A percentile compares a stretch with the other conserved stretches of the same genome.
phyloP scores from a whole-genome alignment of 2,329 filamentous ascomycete species.

The Diaporthe caulivora region DNA sequence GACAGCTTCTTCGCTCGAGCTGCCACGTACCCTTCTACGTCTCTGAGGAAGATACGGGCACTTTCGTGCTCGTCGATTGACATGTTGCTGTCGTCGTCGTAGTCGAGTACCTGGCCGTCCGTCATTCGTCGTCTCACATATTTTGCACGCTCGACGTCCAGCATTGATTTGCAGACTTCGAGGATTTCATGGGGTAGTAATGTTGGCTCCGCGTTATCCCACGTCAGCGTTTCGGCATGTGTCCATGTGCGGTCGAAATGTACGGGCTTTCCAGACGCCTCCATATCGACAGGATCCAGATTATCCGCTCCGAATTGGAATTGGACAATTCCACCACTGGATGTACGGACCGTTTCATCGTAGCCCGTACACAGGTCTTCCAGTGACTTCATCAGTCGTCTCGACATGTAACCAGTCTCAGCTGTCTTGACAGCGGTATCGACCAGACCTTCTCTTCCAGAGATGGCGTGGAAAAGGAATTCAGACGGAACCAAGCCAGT shows the following conservation, averaged over 20 bases:
- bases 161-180: constrained; percentile 73
- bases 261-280: constrained; percentile 91
- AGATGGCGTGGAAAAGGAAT: constrained; percentile 98
- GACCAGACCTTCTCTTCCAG: constrained; percentile 96
- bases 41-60: constrained; percentile 83
- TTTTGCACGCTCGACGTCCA: constrained; percentile 76
- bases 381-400: constrained; percentile 96
- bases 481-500: constrained; percentile 90
- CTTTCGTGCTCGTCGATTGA: constrained; percentile 85
- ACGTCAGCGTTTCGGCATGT: constrained; percentile 81
- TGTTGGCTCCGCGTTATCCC: constrained; percentile 80
- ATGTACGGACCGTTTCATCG: constrained; percentile 94
- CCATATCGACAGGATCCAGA: constrained; percentile 97
- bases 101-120: constrained; percentile 72
- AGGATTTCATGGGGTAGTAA: constrained; percentile 82
- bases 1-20: constrained; percentile 72
- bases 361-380: constrained; percentile 96
- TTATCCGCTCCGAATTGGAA: constrained; percentile 98
- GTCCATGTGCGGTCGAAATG: constrained; percentile 93
- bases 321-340: constrained; percentile 88
- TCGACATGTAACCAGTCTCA: constrained; percentile 99
- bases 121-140: constrained; percentile 72
- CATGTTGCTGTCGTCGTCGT: constrained; percentile 77
- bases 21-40: constrained; percentile 79
- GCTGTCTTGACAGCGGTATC: constrained; percentile 99